phyloP scores from a whole-genome alignment of 352 stramenopile species.

The Globisporangium parvum region DNA sequence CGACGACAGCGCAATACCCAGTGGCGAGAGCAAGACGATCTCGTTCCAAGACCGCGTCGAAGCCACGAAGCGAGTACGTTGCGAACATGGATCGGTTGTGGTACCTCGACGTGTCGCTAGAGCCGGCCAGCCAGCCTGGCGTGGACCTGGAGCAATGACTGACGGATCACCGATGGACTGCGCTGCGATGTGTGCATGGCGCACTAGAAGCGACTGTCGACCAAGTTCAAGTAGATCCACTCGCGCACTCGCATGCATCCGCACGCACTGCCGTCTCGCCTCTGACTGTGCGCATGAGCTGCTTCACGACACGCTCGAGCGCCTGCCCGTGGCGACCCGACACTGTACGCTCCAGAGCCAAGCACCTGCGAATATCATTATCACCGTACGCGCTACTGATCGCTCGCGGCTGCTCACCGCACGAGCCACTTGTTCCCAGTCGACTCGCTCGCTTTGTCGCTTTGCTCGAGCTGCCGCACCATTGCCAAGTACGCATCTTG shows the following conservation, averaged over 20 bases:
- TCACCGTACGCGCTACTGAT: neutral
- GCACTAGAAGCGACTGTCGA: constrained; percentile 41
- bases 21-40: constrained; percentile 16
- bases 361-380: neutral
- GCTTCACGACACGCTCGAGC: neutral
- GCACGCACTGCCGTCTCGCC: neutral
- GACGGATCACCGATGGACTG: neutral
- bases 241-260: neutral
- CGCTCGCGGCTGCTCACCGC: constrained; percentile 20
- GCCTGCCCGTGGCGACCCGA: no score
- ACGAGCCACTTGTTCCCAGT: constrained; percentile 68
- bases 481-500: constrained; percentile 39
- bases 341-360: no score
- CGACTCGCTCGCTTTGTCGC: constrained; percentile 41
- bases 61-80: constrained; percentile 52
- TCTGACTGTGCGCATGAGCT: neutral
- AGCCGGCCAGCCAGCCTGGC: no score
- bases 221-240: constrained; percentile 14
- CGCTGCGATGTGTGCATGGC: constrained; percentile 9
- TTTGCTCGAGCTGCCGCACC: constrained; percentile 56
- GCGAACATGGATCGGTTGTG: no score
- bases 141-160: no score
- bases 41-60: constrained; percentile 75
- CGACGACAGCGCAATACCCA: constrained; percentile 3
- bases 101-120: no score